Evolutionary conservation across 352 stramenopile species (phyloP).

Genomic region (Pythium rhizo-oryzae): DNA sequence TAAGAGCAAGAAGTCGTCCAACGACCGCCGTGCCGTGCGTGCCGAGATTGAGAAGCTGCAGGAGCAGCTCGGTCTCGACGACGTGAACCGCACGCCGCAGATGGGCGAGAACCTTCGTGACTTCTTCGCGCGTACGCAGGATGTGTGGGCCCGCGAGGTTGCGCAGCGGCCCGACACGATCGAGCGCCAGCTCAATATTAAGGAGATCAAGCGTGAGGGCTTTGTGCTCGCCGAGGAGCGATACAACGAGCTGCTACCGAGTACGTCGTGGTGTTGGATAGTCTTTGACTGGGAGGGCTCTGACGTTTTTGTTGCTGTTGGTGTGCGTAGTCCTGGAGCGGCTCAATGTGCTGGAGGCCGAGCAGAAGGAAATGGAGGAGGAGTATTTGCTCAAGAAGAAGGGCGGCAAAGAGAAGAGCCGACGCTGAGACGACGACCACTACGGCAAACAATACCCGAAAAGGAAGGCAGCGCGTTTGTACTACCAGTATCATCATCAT

Average conservation of each 20-base stretch:
- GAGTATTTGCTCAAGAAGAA: slow-evolving; percentile 80
- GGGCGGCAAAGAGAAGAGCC: slow-evolving; percentile 69
- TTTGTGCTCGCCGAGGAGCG: slow-evolving; percentile 73
- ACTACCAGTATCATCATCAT: slow-evolving; percentile 2
- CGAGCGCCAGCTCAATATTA: slow-evolving; percentile 76
- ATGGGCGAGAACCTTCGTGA: slow-evolving; percentile 85
- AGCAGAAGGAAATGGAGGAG: slow-evolving; percentile 82
- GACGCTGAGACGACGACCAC: slow-evolving; percentile 29
- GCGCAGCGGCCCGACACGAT: slow-evolving; percentile 59
- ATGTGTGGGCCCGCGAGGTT: slow-evolving; percentile 68
- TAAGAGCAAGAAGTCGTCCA: slow-evolving; percentile 68
- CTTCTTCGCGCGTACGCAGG: slow-evolving; percentile 85
- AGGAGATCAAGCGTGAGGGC: slow-evolving; percentile 87
- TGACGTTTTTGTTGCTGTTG: not conserved
- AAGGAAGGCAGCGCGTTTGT: not conserved
- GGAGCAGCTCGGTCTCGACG: slow-evolving; percentile 71
- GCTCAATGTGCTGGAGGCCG: slow-evolving; percentile 76
- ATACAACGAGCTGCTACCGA: slow-evolving; percentile 82
- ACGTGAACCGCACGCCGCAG: slow-evolving; percentile 72
- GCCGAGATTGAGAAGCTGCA: slow-evolving; percentile 87
- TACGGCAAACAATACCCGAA: not conserved
- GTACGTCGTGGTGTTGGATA: slow-evolving; percentile 32
- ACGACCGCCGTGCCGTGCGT: slow-evolving; percentile 65
- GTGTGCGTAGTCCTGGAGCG: slow-evolving; percentile 63
- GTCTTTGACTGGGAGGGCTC: not conserved